Percentiles rank a stretch among this genome's conserved stretches.
These are phyloP conservation scores for Adiantum capillusveneris DNA, from an alignment of 75 land plant species.

Conservation along the genomic window DNA sequence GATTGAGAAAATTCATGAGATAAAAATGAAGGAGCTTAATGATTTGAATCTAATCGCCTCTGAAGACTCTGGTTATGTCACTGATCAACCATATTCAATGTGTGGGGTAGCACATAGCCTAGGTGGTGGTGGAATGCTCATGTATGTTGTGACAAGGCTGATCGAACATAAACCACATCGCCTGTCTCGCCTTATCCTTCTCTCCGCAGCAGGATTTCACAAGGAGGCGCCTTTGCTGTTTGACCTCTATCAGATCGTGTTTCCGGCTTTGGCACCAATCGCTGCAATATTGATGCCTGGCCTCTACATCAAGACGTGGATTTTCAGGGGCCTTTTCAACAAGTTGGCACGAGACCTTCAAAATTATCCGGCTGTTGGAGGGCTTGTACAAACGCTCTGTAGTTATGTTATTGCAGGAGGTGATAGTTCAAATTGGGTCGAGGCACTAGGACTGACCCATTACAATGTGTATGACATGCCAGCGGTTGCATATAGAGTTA, in stretches of 20 bases:
- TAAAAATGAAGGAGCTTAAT: conserved; percentile 61
- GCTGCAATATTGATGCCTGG: conserved; percentile 70
- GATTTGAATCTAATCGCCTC: conserved; percentile 13
- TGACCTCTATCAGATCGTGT: conserved; percentile 26
- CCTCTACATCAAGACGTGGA: conserved; percentile 78
- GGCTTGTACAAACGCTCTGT: conserved; percentile 80
- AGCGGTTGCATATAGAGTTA: conserved; percentile 67
- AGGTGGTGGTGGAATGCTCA: conserved; percentile 87
- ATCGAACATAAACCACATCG: conserved; percentile 68
- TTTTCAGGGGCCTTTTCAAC: conserved; percentile 87
- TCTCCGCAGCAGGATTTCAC: conserved; percentile 98
- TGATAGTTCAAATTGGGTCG: conserved; percentile 97
- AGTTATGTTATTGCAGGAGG: conserved; percentile 77
- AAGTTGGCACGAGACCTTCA: conserved; percentile 93
- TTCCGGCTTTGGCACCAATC: conserved; percentile 64
- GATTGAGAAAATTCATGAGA: conserved; percentile 72
- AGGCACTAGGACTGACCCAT: conserved; percentile 76
- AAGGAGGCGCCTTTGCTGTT: conserved; percentile 51
- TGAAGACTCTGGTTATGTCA: conserved; percentile 9
- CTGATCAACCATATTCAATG: conserved; percentile 61
- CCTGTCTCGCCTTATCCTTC: conserved; percentile 63
- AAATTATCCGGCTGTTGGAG: conserved; percentile 93
- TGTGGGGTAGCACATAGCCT: conserved; percentile 83
- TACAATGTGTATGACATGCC: conserved; percentile 99
- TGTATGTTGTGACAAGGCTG: conserved; percentile 75